A percentile compares a stretch with the other conserved stretches of the same genome.
phyloP scores from a whole-genome alignment of 164 flowering plant species.

The Warburgia ugandensis region DNA sequence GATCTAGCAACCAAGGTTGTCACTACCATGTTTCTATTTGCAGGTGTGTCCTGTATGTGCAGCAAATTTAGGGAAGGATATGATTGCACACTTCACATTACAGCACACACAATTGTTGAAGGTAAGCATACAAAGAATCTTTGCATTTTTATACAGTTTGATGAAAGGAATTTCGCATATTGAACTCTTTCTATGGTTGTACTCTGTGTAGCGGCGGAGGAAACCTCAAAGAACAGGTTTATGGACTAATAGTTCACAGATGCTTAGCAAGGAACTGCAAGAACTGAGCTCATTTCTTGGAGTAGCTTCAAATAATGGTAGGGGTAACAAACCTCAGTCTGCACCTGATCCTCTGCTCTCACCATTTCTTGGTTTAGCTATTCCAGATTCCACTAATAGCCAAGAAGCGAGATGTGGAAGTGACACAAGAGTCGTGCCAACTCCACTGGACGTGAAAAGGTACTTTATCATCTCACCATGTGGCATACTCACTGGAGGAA shows the following conservation, averaged over 20 bases:
- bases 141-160: neutral
- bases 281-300: constrained; percentile 38
- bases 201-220: constrained; percentile 43
- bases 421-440: constrained; percentile 4
- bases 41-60: constrained; percentile 98
- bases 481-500: neutral
- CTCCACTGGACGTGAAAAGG: constrained; percentile 29
- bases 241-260: constrained; percentile 28
- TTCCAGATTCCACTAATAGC: constrained; percentile 19
- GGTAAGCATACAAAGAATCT: constrained; percentile 27
- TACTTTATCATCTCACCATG: constrained; percentile 5
- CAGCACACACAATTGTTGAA: constrained; percentile 65
- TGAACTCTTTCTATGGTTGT: constrained; percentile 2
- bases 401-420: constrained; percentile 19
- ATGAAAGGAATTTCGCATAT: neutral
- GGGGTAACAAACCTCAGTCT: constrained; percentile 24
- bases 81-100: constrained; percentile 52
- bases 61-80: constrained; percentile 67
- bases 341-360: constrained; percentile 66
- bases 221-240: constrained; percentile 46
- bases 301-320: constrained; percentile 19
- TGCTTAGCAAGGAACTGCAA: constrained; percentile 40
- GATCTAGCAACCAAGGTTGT: no score
- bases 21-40: no score
- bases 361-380: constrained; percentile 42